Evolutionary conservation across 768 basidiomycete genomes (phyloP).

Genomic region (Lentinus tigrinus): DNA sequence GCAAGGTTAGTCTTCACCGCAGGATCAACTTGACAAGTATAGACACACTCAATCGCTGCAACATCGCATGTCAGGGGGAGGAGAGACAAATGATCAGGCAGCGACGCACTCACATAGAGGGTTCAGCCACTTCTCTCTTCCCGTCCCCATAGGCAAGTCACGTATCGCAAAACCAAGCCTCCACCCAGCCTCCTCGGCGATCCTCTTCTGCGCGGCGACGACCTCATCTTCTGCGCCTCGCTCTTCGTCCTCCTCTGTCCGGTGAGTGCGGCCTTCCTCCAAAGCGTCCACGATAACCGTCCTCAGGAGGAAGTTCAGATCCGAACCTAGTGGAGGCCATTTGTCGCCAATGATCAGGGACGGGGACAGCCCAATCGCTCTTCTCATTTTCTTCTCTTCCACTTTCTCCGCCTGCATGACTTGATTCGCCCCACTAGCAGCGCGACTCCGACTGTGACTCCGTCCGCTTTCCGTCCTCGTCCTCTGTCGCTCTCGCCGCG

Average conservation of each 20-base stretch:
- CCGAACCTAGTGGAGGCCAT: slow-evolving; percentile 88
- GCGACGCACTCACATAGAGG: slow-evolving; percentile 75
- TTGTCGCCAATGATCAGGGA: slow-evolving; percentile 68
- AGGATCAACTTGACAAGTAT: neutral
- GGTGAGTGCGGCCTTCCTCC: slow-evolving; percentile 30
- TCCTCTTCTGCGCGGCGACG: slow-evolving; percentile 9
- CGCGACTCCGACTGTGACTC: neutral
- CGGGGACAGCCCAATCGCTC: slow-evolving; percentile 63
- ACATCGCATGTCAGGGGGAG: slow-evolving; percentile 19
- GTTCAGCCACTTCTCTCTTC: slow-evolving; percentile 76
- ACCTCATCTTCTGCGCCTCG: neutral
- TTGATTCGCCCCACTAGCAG: neutral
- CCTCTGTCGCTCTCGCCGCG: neutral
- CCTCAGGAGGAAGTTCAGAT: slow-evolving; percentile 78
- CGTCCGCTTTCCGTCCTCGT: neutral
- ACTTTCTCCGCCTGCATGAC: neutral
- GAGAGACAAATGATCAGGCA: neutral
- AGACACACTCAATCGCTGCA: slow-evolving; percentile 49
- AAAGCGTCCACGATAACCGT: slow-evolving; percentile 85
- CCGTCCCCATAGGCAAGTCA: slow-evolving; percentile 62
- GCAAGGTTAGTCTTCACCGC: neutral
- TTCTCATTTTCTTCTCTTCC: slow-evolving; percentile 55
- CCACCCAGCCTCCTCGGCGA: slow-evolving; percentile 64
- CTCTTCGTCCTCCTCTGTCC: neutral
- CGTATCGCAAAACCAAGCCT: slow-evolving; percentile 83